Evolutionary conservation across 441 rosid genomes (phyloP), one percentile per base, ranked within the genome.

Genomic region (Raphanus hybrid): DNA sequence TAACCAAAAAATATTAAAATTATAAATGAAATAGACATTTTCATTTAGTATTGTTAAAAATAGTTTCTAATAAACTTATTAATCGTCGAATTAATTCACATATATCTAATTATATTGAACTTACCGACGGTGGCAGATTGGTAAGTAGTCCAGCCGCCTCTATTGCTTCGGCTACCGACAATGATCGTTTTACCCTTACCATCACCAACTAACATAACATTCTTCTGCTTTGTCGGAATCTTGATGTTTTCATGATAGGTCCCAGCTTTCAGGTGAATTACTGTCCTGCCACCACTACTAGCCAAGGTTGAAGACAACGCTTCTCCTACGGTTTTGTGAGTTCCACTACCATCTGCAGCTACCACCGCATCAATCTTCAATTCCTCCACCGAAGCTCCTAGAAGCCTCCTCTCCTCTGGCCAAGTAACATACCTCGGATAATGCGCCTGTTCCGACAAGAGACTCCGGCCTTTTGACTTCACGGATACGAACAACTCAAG

Each of bases 161-260:
- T 64, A n/a, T 67, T 39, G 67, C 73, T 85, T 20, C 81, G 35
- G 37, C 70, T 63, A 18, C 84, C 81, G 0, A 80, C 75, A 59
- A 85, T 80, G 64, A 83, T 81, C 23, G 86, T 81, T 78, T 75
- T 80, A 0, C 82, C 86, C 82, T 82, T 82, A 6, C 88, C 88
- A 41, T 85, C 88, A 41, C 88, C 88, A 67, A 83, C 84, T 63
- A 85, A 75, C 86, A 82, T 82, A 55, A 85, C 80, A 55, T 82
- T 83, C 82, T 83, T 85, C 29, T 82, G 79, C 80, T 83, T 85
- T 6, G 86, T 69, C 39, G 84, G 83, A 63, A 85, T 81, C 14
- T 75, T 80, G 32, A 85, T 67, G 64, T 79, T 55, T 67, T 85
- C 86, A 3, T 77, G 61, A 52, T 85, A 83, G 3, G 78, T 80